A percentile compares a stretch with the other conserved stretches of the same genome.
phyloP scores from a whole-genome alignment of 2,329 filamentous ascomycete genomes.

The Cytospora leucostoma region DNA sequence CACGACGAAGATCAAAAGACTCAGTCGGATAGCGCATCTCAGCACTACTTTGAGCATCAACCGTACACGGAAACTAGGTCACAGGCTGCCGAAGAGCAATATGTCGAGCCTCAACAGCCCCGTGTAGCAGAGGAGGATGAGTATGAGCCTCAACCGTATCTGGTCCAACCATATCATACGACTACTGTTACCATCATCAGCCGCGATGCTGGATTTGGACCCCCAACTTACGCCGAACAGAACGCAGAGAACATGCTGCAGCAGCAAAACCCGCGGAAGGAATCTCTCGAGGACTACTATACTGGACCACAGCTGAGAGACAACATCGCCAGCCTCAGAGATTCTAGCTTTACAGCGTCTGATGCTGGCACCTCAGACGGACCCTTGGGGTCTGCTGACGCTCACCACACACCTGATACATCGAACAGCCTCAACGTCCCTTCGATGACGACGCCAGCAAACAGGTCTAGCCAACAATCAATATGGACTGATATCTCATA shows the following conservation, averaged over 20 bases:
- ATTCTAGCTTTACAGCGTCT: constrained; percentile 37
- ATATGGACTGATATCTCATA: constrained; percentile 61
- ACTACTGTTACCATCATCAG: constrained; percentile 54
- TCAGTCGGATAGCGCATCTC: constrained; percentile 14
- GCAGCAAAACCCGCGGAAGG: constrained; percentile 29
- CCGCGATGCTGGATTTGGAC: constrained; percentile 44
- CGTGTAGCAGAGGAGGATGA: constrained; percentile 29
- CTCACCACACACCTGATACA: constrained; percentile 40
- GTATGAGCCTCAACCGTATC: constrained; percentile 45
- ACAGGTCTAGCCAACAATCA: constrained; percentile 57
- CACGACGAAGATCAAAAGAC: constrained; percentile 36
- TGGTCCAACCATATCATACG: constrained; percentile 40
- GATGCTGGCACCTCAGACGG: constrained; percentile 37
- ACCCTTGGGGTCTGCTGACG: constrained; percentile 32
- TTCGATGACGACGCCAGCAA: constrained; percentile 43
- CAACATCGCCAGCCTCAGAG: constrained; percentile 38
- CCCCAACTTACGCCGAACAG: constrained; percentile 27
- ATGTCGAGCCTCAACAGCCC: not conserved
- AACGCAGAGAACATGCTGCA: constrained; percentile 22
- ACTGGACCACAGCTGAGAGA: constrained; percentile 36
- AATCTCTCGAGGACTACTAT: constrained; percentile 38
- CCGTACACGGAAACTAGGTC: constrained; percentile 22
- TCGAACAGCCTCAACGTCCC: constrained; percentile 52
- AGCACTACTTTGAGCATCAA: constrained; percentile 24
- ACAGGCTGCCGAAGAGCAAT: constrained; percentile 9